Base-by-base conservation (phyloP, 108 stramenopile species). In the Cyclotella choctawhatcheeana region DNA sequence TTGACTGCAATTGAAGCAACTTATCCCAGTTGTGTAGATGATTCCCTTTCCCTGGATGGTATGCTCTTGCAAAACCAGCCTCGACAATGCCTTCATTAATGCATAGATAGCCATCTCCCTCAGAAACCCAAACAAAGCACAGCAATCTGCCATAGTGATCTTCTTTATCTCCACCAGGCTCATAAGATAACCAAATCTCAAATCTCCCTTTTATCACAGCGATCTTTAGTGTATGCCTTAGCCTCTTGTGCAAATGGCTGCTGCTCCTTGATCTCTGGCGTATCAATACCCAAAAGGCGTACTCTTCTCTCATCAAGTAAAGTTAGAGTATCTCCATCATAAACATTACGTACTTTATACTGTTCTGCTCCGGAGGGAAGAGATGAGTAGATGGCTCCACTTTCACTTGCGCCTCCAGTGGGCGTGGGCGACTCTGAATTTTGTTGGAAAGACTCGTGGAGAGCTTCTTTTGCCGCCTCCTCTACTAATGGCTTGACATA, bases 11-110 rank as follows among this genome's bases (percentile, higher is more conserved):
- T 29, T 52, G 45, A 22, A 68, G 54, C 52, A 68, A 20, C 31
- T 68, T 68, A 48, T 68, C 67, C 67, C 67, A 68, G 20, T 68
- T 68, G 20, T 68, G 67, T 22, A 68, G 13, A 26, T 56, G 30
- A 16, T 53, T 37, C 7, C 32, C 32, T 13, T 34, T 37, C 5
- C 54, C 54, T 32, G 67, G 67, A 5, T 53, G 53, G 40, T 68
- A 68, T 3, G 54, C 67, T 21, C 34, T 22, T 8, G 67, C 67
- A 5, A 33, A 56, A 55, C 52, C 67, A 20, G 67, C 67, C 32
- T 52, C 67, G 44, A 68, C 44, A 26, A 68, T 68, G 29, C 67
- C 67, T 29, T 68, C 67, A 22, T 68, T 68, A 24, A 68, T 54
- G 17, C 53, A 55, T 16, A 68, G 29, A 22, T 55, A 68, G 17